Evolutionary conservation across 2,329 filamentous ascomycete species (phyloP).

Genomic region (Stenocarpella maydis): DNA sequence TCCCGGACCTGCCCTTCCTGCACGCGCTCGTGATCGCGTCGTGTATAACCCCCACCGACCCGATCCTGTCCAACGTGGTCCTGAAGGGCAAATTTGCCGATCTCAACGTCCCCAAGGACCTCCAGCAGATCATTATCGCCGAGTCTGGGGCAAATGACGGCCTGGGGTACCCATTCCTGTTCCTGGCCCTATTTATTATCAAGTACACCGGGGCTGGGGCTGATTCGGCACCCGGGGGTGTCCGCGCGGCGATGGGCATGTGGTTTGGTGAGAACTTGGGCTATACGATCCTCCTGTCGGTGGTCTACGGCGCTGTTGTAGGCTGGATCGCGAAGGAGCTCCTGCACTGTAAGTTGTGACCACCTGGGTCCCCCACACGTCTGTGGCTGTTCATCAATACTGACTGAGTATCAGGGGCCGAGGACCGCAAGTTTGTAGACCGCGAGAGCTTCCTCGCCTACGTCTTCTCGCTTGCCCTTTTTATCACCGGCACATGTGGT

Average conservation of each 20-base stretch:
- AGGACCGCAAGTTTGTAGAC: slow-evolving; percentile 82
- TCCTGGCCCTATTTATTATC: slow-evolving; percentile 83
- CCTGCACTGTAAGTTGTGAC: slow-evolving; percentile 66
- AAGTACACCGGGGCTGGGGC: slow-evolving; percentile 71
- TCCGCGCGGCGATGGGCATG: slow-evolving; percentile 72
- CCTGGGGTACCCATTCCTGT: slow-evolving; percentile 87
- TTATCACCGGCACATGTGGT: slow-evolving; percentile 86
- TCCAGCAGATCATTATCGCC: slow-evolving; percentile 82
- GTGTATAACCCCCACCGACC: slow-evolving; percentile 92
- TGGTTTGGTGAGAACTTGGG: slow-evolving; percentile 90
- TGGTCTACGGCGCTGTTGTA: slow-evolving; percentile 78
- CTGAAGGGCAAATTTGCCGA: slow-evolving; percentile 95
- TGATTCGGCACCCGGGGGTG: slow-evolving; percentile 62
- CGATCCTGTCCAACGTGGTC: slow-evolving; percentile 86
- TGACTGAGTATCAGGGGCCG: slow-evolving; percentile 57
- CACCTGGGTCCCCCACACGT: no score
- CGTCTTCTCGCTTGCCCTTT: slow-evolving; percentile 83
- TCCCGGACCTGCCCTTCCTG: slow-evolving; percentile 75
- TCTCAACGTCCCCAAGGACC: slow-evolving; percentile 81
- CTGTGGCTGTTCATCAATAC: not conserved
- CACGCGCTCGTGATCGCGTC: slow-evolving; percentile 83
- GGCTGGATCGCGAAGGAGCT: slow-evolving; percentile 85
- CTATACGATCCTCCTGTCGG: slow-evolving; percentile 81
- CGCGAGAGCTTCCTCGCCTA: slow-evolving; percentile 89
- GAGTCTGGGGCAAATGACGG: slow-evolving; percentile 93